A percentile compares a stretch with the other conserved stretches of the same genome.
phyloP scores from a whole-genome alignment of 2,329 filamentous ascomycete species.

The Thielaviopsis populi region DNA sequence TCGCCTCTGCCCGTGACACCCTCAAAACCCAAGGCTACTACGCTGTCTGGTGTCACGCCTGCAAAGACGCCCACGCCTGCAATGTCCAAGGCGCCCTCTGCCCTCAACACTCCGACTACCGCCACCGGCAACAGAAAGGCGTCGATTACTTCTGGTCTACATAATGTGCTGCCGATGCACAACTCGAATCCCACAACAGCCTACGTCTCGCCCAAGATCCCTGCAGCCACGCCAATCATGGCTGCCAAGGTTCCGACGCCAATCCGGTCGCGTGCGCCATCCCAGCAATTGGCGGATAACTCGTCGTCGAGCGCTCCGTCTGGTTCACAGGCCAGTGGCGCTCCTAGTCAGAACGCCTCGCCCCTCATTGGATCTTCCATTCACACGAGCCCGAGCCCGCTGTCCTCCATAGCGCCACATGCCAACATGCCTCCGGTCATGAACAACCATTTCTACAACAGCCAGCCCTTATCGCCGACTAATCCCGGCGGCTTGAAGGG shows the following conservation, averaged over 20 bases:
- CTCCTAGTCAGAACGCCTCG: conserved; percentile 41
- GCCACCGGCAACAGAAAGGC: conserved; percentile 1
- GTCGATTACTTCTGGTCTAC: conserved; percentile 22
- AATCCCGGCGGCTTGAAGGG: conserved; percentile 39
- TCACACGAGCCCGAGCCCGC: conserved; percentile 49
- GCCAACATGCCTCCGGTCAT: neutral
- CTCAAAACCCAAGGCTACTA: conserved; percentile 20
- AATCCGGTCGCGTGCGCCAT: conserved; percentile 58
- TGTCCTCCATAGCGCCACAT: conserved; percentile 26
- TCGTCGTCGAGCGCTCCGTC: conserved; percentile 56
- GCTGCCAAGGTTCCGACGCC: conserved; percentile 65
- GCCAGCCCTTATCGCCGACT: conserved; percentile 48
- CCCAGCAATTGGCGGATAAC: conserved; percentile 56
- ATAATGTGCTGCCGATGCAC: conserved; percentile 42
- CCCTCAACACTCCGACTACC: neutral
- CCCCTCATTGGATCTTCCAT: conserved; percentile 47
- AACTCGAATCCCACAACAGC: conserved; percentile 39
- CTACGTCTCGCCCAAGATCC: conserved; percentile 63
- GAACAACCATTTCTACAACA: conserved; percentile 18
- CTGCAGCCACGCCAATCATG: conserved; percentile 63
- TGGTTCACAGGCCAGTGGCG: conserved; percentile 42
- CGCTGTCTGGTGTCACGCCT: conserved; percentile 27
- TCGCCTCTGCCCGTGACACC: neutral
- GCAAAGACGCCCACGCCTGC: conserved; percentile 23
- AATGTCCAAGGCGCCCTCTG: conserved; percentile 25